A percentile compares a stretch with the other conserved stretches of the same genome.
These are phyloP conservation scores for Schizosaccharomyces versatilis DNA, from an alignment of 1,139 yeast species.

Conservation along the genomic window DNA sequence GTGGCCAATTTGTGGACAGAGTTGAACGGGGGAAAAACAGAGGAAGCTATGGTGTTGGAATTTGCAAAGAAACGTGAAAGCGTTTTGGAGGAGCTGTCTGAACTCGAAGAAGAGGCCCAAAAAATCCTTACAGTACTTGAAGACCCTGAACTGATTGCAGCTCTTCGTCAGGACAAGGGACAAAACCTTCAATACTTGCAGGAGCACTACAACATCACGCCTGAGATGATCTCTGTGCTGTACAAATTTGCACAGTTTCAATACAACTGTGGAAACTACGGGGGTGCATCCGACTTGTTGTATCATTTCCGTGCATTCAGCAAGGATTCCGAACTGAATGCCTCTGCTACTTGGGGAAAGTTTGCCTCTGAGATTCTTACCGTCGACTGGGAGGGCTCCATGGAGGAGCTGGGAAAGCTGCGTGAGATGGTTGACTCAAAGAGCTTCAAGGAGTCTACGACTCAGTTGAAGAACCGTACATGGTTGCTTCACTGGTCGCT, in stretches of 20 bases:
- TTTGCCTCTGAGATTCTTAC: slow-evolving; percentile 35
- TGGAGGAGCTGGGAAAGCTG: slow-evolving; percentile 30
- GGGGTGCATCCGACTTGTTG: slow-evolving; percentile 32
- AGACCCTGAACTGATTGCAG: slow-evolving; percentile 25
- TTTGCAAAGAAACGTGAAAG: slow-evolving; percentile 22
- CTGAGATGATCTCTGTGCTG: slow-evolving; percentile 28
- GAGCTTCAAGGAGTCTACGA: slow-evolving; percentile 29
- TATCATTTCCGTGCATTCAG: slow-evolving; percentile 35
- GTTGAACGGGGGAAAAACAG: slow-evolving; percentile 19
- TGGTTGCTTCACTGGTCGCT: slow-evolving; percentile 48
- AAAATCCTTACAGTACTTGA: slow-evolving; percentile 28
- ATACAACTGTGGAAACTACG: slow-evolving; percentile 38
- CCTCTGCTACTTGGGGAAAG: slow-evolving; percentile 44
- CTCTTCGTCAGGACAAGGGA: slow-evolving; percentile 30
- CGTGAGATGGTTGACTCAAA: slow-evolving; percentile 34
- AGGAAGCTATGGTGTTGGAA: slow-evolving; percentile 23
- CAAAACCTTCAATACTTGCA: slow-evolving; percentile 28
- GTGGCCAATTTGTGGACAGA: slow-evolving; percentile 25
- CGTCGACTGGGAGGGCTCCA: slow-evolving; percentile 29
- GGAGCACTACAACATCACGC: slow-evolving; percentile 25
- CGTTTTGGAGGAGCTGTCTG: slow-evolving; percentile 22
- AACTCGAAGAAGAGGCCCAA: slow-evolving; percentile 25
- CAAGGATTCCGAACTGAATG: slow-evolving; percentile 27
- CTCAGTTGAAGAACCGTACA: slow-evolving; percentile 37
- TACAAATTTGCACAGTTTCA: slow-evolving; percentile 37